phyloP scores from a whole-genome alignment of 169 alveolate genomes.

The Cryptosporidium baileyi region DNA sequence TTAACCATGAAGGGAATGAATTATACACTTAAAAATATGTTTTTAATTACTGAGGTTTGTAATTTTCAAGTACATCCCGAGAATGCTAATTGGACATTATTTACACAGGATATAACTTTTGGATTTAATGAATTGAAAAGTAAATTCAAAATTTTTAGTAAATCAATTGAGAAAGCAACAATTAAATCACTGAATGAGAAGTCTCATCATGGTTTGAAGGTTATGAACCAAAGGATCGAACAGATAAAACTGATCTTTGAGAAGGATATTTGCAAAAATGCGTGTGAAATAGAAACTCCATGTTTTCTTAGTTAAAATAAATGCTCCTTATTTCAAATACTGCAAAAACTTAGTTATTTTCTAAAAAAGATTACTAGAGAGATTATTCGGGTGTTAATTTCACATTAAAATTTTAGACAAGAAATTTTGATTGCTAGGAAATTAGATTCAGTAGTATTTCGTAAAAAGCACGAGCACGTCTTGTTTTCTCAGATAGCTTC shows the following conservation, averaged over 20 bases:
- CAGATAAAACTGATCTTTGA: not conserved
- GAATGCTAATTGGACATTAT: not conserved
- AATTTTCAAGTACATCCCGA: not conserved
- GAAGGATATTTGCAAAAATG: too few relatives aligned
- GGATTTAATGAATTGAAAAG: not conserved
- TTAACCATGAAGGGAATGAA: not conserved
- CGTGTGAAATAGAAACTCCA: too few relatives aligned
- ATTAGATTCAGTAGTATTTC: too few relatives aligned
- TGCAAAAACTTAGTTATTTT: too few relatives aligned
- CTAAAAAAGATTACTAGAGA: too few relatives aligned
- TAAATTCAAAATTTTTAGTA: not conserved
- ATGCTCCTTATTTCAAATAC: too few relatives aligned
- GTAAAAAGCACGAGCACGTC: too few relatives aligned
- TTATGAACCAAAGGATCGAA: not conserved
- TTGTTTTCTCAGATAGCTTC: not conserved
- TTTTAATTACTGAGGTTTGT: not conserved
- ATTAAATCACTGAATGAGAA: not conserved
- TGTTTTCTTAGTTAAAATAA: too few relatives aligned
- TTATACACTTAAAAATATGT: not conserved
- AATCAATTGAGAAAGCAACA: not conserved
- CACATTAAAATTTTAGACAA: too few relatives aligned
- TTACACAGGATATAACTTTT: not conserved
- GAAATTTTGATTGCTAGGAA: too few relatives aligned
- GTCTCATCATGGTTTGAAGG: conserved; percentile 11
- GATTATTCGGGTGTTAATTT: too few relatives aligned